A percentile compares a stretch with the other conserved stretches of the same genome.
Conservation (phyloP, 2,329 filamentous ascomycete genomes). For the Paracoccidioides brasiliensis region DNA sequence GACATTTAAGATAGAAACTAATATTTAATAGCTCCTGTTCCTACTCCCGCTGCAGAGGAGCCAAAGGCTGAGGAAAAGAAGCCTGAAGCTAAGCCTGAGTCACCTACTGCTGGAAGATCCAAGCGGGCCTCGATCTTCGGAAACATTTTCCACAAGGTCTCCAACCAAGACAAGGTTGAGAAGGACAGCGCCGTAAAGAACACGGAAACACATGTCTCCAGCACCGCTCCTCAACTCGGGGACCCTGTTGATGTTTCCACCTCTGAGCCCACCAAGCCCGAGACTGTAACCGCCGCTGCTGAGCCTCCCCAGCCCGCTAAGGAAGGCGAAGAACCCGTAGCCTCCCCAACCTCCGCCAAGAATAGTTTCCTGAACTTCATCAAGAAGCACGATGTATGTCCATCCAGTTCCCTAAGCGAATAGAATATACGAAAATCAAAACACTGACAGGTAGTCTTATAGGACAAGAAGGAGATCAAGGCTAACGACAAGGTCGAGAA, state of each 20-base stretch:
- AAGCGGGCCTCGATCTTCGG: conserved; percentile 82
- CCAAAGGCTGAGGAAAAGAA: conserved; percentile 41
- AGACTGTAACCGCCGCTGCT: conserved; percentile 33
- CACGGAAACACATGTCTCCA: conserved; percentile 34
- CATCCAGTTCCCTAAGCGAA: not conserved
- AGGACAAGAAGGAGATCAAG: conserved; percentile 14
- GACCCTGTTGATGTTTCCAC: conserved; percentile 29
- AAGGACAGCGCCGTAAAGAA: conserved; percentile 37
- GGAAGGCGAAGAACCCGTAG: conserved; percentile 18
- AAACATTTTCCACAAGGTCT: conserved; percentile 59
- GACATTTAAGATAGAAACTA: conserved; percentile 6
- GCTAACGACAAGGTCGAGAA: conserved; percentile 18
- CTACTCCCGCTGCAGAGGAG: conserved; percentile 37
- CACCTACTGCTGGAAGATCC: conserved; percentile 41
- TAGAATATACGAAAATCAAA: not conserved
- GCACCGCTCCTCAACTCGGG: conserved; percentile 37
- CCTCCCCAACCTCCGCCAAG: conserved; percentile 24
- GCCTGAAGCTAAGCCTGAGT: conserved; percentile 32
- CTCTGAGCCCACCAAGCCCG: conserved; percentile 27
- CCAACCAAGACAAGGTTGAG: conserved; percentile 35
- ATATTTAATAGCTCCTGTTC: conserved; percentile 20
- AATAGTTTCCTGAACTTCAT: conserved; percentile 19
- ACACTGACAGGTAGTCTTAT: conserved; percentile 3
- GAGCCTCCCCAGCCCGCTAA: conserved; percentile 25
- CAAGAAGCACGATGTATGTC: conserved; percentile 19